phyloP scores from a whole-genome alignment of 2,329 filamentous ascomycete species.

The Neocucurbitaria cava region DNA sequence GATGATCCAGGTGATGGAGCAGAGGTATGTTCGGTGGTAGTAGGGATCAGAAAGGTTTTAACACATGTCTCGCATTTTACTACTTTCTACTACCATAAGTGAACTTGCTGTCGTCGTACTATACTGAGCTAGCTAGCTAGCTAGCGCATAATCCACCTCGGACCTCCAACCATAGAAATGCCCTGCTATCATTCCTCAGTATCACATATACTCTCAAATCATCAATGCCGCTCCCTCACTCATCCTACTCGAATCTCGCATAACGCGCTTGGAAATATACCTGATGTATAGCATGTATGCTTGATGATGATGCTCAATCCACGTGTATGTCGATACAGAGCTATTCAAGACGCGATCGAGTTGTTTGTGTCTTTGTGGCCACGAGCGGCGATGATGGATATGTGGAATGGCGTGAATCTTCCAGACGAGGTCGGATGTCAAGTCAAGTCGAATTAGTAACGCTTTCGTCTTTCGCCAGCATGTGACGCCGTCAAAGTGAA shows the following conservation, averaged over 20 bases:
- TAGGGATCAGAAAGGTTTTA: too few species aligned
- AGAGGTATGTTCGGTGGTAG: too few species aligned
- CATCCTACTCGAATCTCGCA: background rate
- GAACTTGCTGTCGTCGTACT: background rate
- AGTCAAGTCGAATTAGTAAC: background rate
- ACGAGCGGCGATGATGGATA: background rate
- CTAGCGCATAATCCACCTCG: background rate
- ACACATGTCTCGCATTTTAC: too few species aligned
- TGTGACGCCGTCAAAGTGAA: background rate
- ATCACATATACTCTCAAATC: background rate
- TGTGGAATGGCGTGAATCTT: background rate
- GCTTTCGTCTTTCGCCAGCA: conserved; percentile 1
- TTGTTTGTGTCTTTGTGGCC: background rate
- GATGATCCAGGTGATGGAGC: too few species aligned
- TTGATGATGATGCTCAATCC: background rate
- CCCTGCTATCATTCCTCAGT: background rate
- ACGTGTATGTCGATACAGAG: background rate
- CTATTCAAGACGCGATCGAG: background rate
- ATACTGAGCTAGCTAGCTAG: too few species aligned
- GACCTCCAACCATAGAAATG: background rate
- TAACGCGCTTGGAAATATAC: background rate
- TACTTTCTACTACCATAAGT: background rate
- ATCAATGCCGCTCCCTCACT: background rate
- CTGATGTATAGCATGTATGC: background rate
- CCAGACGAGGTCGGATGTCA: background rate